phyloP scores from a whole-genome alignment of 2,329 filamentous ascomycete genomes.

The Fusarium coffeatum region DNA sequence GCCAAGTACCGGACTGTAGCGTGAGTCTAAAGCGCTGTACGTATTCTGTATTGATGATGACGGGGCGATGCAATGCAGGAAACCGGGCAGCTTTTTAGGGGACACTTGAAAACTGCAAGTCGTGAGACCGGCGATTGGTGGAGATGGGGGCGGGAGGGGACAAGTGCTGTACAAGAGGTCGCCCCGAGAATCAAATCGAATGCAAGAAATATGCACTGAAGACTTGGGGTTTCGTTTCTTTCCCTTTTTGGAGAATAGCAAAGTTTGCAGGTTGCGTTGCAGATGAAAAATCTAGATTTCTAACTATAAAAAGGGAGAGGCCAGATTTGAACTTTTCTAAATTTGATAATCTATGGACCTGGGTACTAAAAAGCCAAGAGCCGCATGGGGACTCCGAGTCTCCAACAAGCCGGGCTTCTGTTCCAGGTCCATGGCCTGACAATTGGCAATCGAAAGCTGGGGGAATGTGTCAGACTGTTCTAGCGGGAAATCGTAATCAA shows the following conservation, averaged over 20 bases:
- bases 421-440: constrained; percentile 41
- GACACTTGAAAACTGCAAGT: constrained; percentile 23
- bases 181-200: constrained; percentile 33
- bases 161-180: constrained; percentile 30
- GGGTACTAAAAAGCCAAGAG: constrained; percentile 36
- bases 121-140: constrained; percentile 34
- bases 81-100: constrained; percentile 29
- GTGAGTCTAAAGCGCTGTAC: constrained; percentile 7
- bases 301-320: constrained; percentile 19
- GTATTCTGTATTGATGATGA: constrained; percentile 27
- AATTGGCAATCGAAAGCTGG: constrained; percentile 40
- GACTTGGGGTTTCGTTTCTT: not conserved
- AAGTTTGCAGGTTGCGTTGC: constrained; percentile 5
- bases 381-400: constrained; percentile 31
- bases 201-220: constrained; percentile 28
- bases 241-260: constrained; percentile 10
- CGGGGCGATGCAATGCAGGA: constrained; percentile 31
- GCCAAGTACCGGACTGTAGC: constrained; percentile 14
- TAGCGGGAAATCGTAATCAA: constrained; percentile 30
- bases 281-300: constrained; percentile 14
- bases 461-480: constrained; percentile 40
- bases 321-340: constrained; percentile 42
- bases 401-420: constrained; percentile 20
- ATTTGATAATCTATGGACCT: constrained; percentile 33
- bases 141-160: constrained; percentile 32